Base-by-base conservation (phyloP, 805 yeast species). In the Cyberlindnera misumaiensis region DNA sequence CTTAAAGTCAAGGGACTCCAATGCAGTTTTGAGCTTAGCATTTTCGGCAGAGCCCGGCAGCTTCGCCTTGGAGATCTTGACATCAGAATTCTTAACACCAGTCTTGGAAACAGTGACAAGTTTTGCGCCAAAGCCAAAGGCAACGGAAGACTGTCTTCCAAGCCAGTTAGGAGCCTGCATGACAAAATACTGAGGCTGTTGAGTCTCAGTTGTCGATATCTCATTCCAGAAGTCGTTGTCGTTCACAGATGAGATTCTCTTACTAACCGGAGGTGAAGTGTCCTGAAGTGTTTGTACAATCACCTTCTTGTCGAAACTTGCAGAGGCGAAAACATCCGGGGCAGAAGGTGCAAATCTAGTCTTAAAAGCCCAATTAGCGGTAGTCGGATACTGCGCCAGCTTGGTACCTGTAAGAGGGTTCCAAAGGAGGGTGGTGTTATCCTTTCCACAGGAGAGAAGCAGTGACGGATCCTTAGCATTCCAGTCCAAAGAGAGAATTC, bases 61-160 rank as follows among this genome's bases (percentile, higher is more conserved):
- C 10, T 48, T 33, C 18, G 71, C 58, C 48, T 72, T 73, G 17
- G 65, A 53, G 40, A 77, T 63, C 17, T 59, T 57, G 14, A 77
- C 58, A 6, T 60, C 41, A 20, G 77, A 66, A 51, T 70, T 52
- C 45, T 61, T 56, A 3, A 53, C 55, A 15, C 68, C 68, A 34
- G 67, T 64, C 37, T 60, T 62, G 9, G 59, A 52, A 24, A 81
- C 77, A 11, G 68, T 59, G 4, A 83, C 89, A 30, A 93, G 59
- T 63, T 86, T 87, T 38, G 96, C 95, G 44, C 98, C 98, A 64
- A 88, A 90, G 0, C 95, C 97, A 70, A 94, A 93, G 3, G 77
- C 66, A 11, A 82, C 96, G 35, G 81, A 70, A 5, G 75, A 69
- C 11, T 87, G 87, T 47, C 82, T 71, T 45, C 75, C 75, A 44